Conservation (phyloP, 352 stramenopile genomes). For the Phytophthora boehmeriae region DNA sequence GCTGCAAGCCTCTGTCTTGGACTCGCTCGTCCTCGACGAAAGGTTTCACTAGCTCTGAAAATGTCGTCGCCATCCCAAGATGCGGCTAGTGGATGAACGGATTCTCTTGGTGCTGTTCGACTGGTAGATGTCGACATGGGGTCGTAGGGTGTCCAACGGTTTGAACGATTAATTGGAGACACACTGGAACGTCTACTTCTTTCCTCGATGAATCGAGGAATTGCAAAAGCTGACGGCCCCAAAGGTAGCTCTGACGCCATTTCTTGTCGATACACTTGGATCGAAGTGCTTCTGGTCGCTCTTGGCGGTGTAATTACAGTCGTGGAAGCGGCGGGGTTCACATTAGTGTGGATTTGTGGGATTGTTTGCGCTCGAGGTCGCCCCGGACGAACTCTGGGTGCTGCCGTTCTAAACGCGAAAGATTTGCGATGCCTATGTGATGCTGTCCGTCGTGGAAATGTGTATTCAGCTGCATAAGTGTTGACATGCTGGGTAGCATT, state of each 20-base stretch:
- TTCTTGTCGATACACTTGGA: not conserved
- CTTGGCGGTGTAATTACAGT: not conserved
- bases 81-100: not conserved
- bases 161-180: constrained; percentile 9
- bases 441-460: constrained; percentile 1
- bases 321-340: constrained; percentile 1
- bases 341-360: not conserved
- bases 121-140: constrained; percentile 1
- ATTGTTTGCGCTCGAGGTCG: constrained; percentile 6
- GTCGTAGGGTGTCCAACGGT: constrained; percentile 21
- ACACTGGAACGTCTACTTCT: constrained; percentile 5
- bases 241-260: not conserved
- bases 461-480: constrained; percentile 12
- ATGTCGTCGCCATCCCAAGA: constrained; percentile 14
- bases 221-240: constrained; percentile 14
- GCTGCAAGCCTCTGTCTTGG: constrained; percentile 25
- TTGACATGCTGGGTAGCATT: constrained; percentile 23
- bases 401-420: not conserved
- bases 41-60: not conserved
- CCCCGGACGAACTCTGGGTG: not conserved
- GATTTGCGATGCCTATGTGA: not conserved
- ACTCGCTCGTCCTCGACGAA: constrained; percentile 24
- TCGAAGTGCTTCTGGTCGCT: not conserved
- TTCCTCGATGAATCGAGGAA: not conserved
- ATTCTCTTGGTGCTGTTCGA: not conserved